Evolutionary conservation across 208 protist genomes (phyloP).

Genomic region (Acanthamoeba sp.): DNA sequence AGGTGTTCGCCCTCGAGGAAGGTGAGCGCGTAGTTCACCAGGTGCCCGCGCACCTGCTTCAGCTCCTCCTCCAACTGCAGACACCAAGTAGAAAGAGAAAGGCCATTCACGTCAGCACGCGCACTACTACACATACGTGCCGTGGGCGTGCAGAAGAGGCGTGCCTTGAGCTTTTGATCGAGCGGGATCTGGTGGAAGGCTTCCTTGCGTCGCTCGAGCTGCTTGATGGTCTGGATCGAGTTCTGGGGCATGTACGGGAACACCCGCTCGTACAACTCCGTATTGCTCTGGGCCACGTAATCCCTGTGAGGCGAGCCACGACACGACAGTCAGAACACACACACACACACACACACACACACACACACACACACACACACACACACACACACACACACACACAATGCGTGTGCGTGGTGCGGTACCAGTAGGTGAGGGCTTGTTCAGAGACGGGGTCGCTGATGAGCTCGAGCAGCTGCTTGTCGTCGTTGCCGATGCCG

Average conservation of each 20-base stretch:
- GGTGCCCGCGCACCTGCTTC: slow-evolving; percentile 13
- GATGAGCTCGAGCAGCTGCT: slow-evolving; percentile 8
- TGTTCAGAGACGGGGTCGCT: slow-evolving; percentile 47
- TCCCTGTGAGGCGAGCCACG: background rate
- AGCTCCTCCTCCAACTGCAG: background rate
- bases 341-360: background rate
- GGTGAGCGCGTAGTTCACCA: slow-evolving; percentile 34
- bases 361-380: background rate
- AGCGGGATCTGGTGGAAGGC: background rate
- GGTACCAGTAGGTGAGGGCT: slow-evolving; percentile 35
- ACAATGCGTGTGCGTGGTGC: background rate
- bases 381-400: background rate
- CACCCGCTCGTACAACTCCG: slow-evolving; percentile 41
- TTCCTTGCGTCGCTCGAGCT: slow-evolving; percentile 14
- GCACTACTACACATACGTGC: too few species aligned
- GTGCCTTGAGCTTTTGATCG: slow-evolving; percentile 3
- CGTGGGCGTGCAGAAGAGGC: background rate
- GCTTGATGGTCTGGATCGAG: background rate
- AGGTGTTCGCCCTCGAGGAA: slow-evolving; percentile 65
- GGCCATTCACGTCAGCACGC: too few species aligned
- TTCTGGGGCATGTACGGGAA: slow-evolving; percentile 70
- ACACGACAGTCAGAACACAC: background rate
- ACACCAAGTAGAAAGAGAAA: background rate
- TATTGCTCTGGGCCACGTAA: slow-evolving; percentile 36
- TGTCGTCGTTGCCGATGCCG: slow-evolving; percentile 51